These are phyloP conservation scores for Pochonia chlamydosporia DNA, from an alignment of 2,329 filamentous ascomycete species.

Conservation along the genomic window DNA sequence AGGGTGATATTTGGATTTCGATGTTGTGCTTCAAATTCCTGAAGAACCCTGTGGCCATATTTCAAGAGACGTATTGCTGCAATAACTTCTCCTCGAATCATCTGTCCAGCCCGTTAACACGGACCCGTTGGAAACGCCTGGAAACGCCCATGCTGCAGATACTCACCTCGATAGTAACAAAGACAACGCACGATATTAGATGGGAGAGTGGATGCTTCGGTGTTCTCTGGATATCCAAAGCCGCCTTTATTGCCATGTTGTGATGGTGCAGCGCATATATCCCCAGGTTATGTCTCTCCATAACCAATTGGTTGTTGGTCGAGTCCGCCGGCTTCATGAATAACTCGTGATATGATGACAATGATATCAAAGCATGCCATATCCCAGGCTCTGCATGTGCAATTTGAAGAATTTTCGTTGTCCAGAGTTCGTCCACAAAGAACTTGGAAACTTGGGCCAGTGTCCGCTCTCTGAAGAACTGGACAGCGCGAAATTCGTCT, in stretches of 20 bases:
- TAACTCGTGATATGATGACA: constrained; percentile 1
- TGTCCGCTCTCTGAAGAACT: constrained; percentile 1
- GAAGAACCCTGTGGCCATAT: constrained; percentile 1
- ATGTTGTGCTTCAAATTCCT: neutral
- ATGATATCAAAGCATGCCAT: constrained; percentile 1
- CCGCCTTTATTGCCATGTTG: constrained; percentile 2
- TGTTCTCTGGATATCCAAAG: neutral
- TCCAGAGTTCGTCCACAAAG: neutral
- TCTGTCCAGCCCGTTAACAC: neutral
- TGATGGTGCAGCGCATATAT: constrained; percentile 1
- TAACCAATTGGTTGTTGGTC: neutral
- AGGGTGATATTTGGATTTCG: neutral
- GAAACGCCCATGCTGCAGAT: no score
- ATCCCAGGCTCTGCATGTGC: constrained; percentile 1
- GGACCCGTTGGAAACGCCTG: no score
- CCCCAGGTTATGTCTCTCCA: constrained; percentile 1
- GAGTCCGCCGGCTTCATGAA: neutral
- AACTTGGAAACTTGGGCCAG: neutral
- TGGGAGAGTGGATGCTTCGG: constrained; percentile 1
- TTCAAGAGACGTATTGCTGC: neutral
- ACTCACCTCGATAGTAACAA: constrained; percentile 3
- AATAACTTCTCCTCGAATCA: constrained; percentile 1
- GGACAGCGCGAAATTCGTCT: neutral
- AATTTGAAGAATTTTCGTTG: neutral
- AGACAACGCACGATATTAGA: constrained; percentile 1